Base-by-base conservation (phyloP, 495 filamentous ascomycete genomes). In the Aspergillus baeticus region DNA sequence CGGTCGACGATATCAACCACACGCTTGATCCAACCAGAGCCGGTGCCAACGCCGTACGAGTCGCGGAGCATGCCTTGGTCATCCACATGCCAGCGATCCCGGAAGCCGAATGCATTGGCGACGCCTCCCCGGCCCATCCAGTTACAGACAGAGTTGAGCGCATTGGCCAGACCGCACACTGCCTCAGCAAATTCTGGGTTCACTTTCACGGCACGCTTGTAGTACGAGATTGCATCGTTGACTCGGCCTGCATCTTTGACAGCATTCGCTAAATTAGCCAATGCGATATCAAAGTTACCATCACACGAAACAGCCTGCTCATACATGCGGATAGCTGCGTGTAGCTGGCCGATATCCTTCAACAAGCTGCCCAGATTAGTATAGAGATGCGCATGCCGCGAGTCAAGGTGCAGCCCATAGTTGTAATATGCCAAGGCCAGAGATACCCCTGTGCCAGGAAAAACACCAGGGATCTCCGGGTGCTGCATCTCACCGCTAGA, bases 101-200 rank as follows among this genome's bases (percentile, higher is more conserved):
- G 82, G 62, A 79, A 84, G 20, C 89, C 90, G 48, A 73, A 76
- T 39, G 87, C 81, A 31, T 87, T 81, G 14, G 87, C 74, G 51
- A 96, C 84, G 10, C 94, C 94, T 58, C 94, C 94, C 43, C 94
- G 87, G 14, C 91, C 93, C 60, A 79, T 81, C 94, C 94, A 99
- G 64, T 91, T 91, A 64, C 94, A 99, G 29, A 99, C 92, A 26
- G 94, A 97, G 66, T 96, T 98, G 23, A 98, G 81, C 21, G 94
- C 95, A 61, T 96, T 98, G 11, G 93, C 94, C 45, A 99, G 80
- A 11, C 94, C 94, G 68, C 94, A 99, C 1, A 98, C 92, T 3
- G 94, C 94, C 73, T 98, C 94, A 11, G 95, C 92, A 73, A 99
- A 99, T 20, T 96, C 89, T 0, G 94, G 94, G 61, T 93, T 99